Base-by-base conservation (phyloP, 73 alveolate genomes). In the Paramecium caudatum region DNA sequence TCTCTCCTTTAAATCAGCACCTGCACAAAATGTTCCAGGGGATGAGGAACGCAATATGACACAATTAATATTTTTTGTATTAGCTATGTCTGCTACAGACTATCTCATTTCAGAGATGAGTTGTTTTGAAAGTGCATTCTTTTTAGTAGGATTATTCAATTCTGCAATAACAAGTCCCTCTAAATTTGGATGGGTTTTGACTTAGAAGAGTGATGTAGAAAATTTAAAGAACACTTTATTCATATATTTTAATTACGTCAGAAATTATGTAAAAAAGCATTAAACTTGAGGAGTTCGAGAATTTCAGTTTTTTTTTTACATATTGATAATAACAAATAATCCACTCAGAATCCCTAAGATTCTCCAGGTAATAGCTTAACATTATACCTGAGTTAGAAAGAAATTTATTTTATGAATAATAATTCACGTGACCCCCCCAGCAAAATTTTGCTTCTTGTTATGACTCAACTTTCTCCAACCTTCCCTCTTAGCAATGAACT, bases 1-100 rank as follows among this genome's bases (percentile, higher is more conserved):
- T 92, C 97, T 94, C 90, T 97, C 99, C 63, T 94, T 95, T 5
- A 95, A 91, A 69, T 95, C 98, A 46, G 97, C 97, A 36, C 96
- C 97, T 16, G 98, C 94, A 65, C 97, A 91, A 82, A 95, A 95
- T 96, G 87, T 94, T 4, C 96, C 96, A 5, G 93, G 82, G 1
- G 82, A 90, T 27, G 48, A 17, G 33, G 96, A 93, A 90, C 78
- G 90, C 3, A 95, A 50, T 30, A 94, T 95, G 5, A 94, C 91
- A n/a, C 61, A 90, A 63, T 91, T 46, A 0, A 90, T 46, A 19
- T 46, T 74, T 37, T 78, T 39, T 34, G 46, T 55, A 1, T 93
- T 83, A 32, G 15, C 27, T 33, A 70, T 3, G 46, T 94, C 95
- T 37, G 49, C 82, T 82, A 93, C 61, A 19, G 93, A 90, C 55